Base-by-base conservation (phyloP, 2,329 filamentous ascomycete species). In the Peltaster fructicola region DNA sequence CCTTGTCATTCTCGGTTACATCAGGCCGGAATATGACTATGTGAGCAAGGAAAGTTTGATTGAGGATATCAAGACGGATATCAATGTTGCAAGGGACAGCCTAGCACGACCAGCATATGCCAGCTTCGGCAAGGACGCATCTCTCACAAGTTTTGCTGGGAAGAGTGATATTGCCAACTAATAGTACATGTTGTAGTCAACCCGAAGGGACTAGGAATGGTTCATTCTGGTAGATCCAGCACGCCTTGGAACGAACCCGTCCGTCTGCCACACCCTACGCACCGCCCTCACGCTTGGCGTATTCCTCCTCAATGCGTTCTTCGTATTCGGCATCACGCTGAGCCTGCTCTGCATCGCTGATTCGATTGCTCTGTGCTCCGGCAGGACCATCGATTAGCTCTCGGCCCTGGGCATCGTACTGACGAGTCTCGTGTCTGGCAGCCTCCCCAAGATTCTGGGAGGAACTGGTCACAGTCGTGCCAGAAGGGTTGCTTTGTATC, bases 21-120 rank as follows among this genome's bases (percentile, higher is more conserved):
- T 98, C 33, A 66, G 88, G 26, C 74, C 80, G 6, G 88, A 95
- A 54, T 73, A 67, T 46, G 80, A 95, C 56, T 98, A 98, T 54
- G 68, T 73, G 31, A 74, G 68, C 34, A 62, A 81, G 39, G 84
- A 93, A 34, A 76, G 73, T 16, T 59, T 95, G 45, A 69, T 95
- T 21, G 68, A 74, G 40, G 88, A 98, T 55, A 98, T 98, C 46
- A 67, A 68, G 45, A 66, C 74, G 38, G 88, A 95, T 57, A 91
- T 88, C 43, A 68, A 78, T 40, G 84, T 95, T 27, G 76, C 82
- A 20, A 61, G 63, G 38, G 56, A 61, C 41, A 88, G 80, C 54
- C 54, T 98, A 43, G 63, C 54, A 25, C 59, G 88, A 34, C 53
- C 63, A 15, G 61, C 51, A 13, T 98, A 72, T 51, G 38, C 36